Conservation (phyloP, 495 filamentous ascomycete species). For the Pyrenopolyporus hunteri region DNA sequence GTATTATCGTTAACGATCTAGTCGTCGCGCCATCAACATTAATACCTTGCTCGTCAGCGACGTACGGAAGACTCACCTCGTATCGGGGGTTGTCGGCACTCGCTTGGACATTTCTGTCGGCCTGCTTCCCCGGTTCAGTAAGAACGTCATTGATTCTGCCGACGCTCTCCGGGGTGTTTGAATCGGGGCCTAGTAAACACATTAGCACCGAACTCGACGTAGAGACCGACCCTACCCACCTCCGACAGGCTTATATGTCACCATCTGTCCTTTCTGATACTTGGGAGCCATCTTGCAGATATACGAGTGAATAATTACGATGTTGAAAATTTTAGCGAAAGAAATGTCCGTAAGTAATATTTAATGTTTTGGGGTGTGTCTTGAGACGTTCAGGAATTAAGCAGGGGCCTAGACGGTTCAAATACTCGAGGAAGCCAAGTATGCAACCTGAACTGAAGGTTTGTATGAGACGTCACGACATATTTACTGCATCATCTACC, state of each 20-base stretch:
- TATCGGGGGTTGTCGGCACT: slow-evolving; percentile 46
- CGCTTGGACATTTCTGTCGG: slow-evolving; percentile 47
- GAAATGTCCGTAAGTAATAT: neutral
- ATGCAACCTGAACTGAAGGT: slow-evolving; percentile 3
- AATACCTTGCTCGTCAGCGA: neutral
- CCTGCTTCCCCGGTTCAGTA: slow-evolving; percentile 44
- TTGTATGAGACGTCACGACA: slow-evolving; percentile 25
- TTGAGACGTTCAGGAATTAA: too few species aligned
- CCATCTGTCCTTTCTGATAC: slow-evolving; percentile 40
- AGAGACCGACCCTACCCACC: slow-evolving; percentile 22
- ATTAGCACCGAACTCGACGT: slow-evolving; percentile 1
- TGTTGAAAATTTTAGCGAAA: neutral
- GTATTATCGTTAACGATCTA: slow-evolving; percentile 50
- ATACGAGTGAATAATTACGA: neutral
- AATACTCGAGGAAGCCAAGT: slow-evolving; percentile 2
- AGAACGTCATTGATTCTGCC: slow-evolving; percentile 46
- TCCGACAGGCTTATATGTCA: slow-evolving; percentile 47
- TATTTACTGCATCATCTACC: slow-evolving; percentile 24
- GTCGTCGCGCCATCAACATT: neutral
- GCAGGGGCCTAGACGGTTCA: too few species aligned
- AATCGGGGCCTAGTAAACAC: slow-evolving; percentile 41
- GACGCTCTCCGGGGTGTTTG: slow-evolving; percentile 45
- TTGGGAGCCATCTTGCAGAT: slow-evolving; percentile 26
- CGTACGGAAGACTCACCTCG: slow-evolving; percentile 36
- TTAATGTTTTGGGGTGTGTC: neutral